Evolutionary conservation across 2,329 filamentous ascomycete genomes (phyloP), one percentile per base, ranked within the genome.

Genomic region (Aspergillus thermomutatus): DNA sequence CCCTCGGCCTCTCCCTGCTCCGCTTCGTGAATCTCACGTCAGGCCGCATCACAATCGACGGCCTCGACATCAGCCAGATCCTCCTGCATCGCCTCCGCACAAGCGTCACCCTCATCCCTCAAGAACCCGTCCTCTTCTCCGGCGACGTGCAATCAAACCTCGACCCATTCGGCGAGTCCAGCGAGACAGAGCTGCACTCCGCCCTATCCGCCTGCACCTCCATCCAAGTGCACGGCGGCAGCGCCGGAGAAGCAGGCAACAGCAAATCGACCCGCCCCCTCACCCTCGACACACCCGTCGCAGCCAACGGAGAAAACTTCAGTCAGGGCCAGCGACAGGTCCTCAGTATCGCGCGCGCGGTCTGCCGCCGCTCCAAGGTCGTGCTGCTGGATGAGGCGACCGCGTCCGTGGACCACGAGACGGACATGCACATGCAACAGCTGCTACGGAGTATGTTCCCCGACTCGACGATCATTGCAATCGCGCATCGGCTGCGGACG

Each of bases 321-420:
- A 66, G 64, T 63, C 85, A 87, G 62, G 84, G 84, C 0, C 84
- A 87, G 66, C 77, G 85, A 3, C 85, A 87, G 64, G 79, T 87
- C 4, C 79, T 87, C 0, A 83, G 83, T 6, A 82, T 87, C 14
- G 83, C 81, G 0, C 75, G 85, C 4, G 85, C 85, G 0, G 81
- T 87, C 0, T 73, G 87, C n/a, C 74, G 85, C 1, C 76, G 81
- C 4, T 85, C 83, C 49, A 83, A 84, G 2, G 60, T 68, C 49
- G 76, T 87, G 21, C 80, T 87, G 14, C 81, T 87, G 26, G 85
- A 87, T 58, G 85, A 87, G 67, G 85, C 85, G 2, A 87, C 85
- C 3, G 84, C 85, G 2, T 84, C 81, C 0, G 86, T 87, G 51
- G 85, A 87, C 55, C 79, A 80, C 49, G 78, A 75, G 55, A 87